phyloP scores from a whole-genome alignment of 257 asterid species.

The Solanum dulcamara region DNA sequence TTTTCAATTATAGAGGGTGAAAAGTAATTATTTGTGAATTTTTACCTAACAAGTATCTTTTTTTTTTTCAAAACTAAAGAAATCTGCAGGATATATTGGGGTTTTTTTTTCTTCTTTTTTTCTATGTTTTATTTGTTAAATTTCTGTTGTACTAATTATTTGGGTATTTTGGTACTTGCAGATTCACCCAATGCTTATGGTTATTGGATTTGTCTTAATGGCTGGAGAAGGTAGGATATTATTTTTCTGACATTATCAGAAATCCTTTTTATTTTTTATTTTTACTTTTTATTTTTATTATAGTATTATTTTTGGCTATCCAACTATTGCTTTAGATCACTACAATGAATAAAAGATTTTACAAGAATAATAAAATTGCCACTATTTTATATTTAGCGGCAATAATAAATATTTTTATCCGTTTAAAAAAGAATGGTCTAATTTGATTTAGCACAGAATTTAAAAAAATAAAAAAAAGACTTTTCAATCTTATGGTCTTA shows the following conservation, averaged over 20 bases:
- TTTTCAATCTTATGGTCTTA: no score
- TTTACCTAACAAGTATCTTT: neutral
- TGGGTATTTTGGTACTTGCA: constrained; percentile 4
- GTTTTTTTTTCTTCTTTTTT: neutral
- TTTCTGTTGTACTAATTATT: neutral
- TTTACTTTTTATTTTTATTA: neutral
- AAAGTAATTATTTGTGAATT: neutral
- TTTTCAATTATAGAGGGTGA: neutral
- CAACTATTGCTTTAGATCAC: neutral
- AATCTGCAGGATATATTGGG: neutral
- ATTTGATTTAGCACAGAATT: no score
- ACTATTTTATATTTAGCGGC: no score
- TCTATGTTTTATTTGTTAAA: neutral
- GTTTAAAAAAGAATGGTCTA: no score
- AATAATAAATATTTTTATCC: no score
- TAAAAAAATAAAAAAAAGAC: no score
- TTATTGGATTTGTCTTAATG: constrained; percentile 38
- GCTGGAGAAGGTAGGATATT: constrained; percentile 44
- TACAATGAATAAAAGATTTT: no score
- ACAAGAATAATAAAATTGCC: no score
- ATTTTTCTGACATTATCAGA: neutral
- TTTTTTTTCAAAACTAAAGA: neutral
- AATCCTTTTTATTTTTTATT: no score
- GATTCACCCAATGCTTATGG: constrained; percentile 61
- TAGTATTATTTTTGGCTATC: neutral